Base-by-base conservation (phyloP, 306 rosid species). In the Medicago arabica region DNA sequence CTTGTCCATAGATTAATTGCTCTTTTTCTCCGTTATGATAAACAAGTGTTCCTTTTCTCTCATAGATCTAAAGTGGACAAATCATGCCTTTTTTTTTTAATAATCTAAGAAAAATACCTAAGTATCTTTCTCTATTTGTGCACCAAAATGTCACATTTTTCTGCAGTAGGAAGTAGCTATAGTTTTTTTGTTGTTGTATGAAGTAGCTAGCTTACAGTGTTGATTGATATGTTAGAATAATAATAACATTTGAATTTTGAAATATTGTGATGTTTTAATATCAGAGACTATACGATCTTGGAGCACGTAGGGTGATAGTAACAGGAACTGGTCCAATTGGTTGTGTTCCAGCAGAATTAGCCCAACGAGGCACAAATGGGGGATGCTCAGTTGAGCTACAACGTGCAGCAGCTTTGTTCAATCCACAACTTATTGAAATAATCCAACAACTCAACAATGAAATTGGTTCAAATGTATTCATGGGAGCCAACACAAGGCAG, bases 261-360 rank as follows among this genome's bases (percentile, higher is more conserved):
- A 51, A 78, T 59, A 28, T 13, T 59, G 0, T 28, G 5, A 41
- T 67, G 2, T 55, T 6, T 28, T 67, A n/a, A 12, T 69, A 67
- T 38, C 87, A 87, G 91, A 80, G 70, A 58, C 67, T 87, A 43
- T 82, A 88, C 18, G 89, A 89, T 7, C 16, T 85, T 16, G 97
- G 98, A 46, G 90, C 85, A 60, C 86, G 97, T 0, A 82, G 93
- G 74, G 95, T 91, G 25, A 8, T 93, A 51, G 98, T 93, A 81
- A 93, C 98, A 0, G 96, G 97, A 10, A 93, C 97, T 0, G 98
- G 98, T 21, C 98, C 98, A 15, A 17, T 93, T 46, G 98, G 98
- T 0, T 93, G 98, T 57, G 98, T 88, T 4, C 98, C 98, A 0
- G 97, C 98, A 4, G 98, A 93, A 51, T 72, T 90, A 86, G 98